Percentiles rank a stretch among this genome's conserved stretches.
Evolutionary conservation across 2,329 filamentous ascomycete species (phyloP).

Genomic region (Ophiocordyceps unilateralis): DNA sequence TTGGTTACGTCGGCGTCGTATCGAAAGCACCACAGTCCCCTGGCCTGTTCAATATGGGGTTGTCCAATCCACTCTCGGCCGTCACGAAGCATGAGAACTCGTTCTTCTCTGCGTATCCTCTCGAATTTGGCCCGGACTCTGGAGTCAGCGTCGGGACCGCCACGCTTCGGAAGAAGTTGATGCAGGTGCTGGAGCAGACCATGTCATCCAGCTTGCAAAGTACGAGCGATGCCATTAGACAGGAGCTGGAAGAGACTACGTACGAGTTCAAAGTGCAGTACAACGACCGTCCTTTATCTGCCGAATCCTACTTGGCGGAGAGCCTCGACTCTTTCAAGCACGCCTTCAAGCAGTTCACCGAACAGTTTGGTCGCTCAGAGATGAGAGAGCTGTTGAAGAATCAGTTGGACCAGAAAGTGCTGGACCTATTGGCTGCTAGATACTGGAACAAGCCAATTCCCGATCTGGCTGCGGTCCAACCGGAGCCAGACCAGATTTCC

Average conservation of each 20-base stretch:
- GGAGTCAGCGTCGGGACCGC: conserved; percentile 67
- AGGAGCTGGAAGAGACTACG: conserved; percentile 88
- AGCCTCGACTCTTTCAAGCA: conserved; percentile 95
- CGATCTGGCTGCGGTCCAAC: conserved; percentile 51
- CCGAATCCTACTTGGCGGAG: conserved; percentile 91
- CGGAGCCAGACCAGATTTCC: conserved; percentile 54
- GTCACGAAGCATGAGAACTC: conserved; percentile 79
- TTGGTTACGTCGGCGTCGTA: conserved; percentile 93
- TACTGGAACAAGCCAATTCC: conserved; percentile 96
- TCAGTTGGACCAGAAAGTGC: conserved; percentile 84
- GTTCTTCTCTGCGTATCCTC: conserved; percentile 70
- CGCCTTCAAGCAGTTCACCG: conserved; percentile 85
- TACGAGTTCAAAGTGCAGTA: conserved; percentile 99
- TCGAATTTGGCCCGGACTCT: conserved; percentile 58
- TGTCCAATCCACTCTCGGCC: conserved; percentile 58
- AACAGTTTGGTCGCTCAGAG: conserved; percentile 74
- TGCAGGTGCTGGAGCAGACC: conserved; percentile 90
- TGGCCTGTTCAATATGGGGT: conserved; percentile 70
- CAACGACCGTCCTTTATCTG: conserved; percentile 85
- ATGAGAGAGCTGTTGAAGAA: conserved; percentile 80
- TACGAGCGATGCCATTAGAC: conserved; percentile 81
- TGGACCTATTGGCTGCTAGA: conserved; percentile 78
- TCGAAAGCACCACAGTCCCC: conserved; percentile 56
- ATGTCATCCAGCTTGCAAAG: conserved; percentile 86
- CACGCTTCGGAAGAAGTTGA: conserved; percentile 83